Evolutionary conservation across 495 filamentous ascomycete genomes (phyloP), one percentile per base, ranked within the genome.

Genomic region (Xylaria cubensis): DNA sequence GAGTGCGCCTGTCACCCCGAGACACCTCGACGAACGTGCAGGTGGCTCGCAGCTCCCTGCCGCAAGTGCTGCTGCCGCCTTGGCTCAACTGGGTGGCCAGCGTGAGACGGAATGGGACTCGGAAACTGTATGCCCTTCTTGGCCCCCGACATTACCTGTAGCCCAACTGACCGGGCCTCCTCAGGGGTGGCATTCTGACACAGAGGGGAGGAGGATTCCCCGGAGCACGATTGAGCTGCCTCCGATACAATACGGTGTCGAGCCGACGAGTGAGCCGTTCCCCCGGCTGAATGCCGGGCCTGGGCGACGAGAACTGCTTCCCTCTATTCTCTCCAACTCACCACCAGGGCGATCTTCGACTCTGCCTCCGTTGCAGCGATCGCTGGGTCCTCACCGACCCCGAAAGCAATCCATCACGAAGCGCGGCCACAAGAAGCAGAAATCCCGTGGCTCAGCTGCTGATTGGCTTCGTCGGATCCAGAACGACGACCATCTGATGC

Each of bases 291-390:
- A 91, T 34, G 82, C 88, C 39, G 82, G 86, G 44, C 83, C 86
- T 70, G 88, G 91, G 61, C 82, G 79, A 64, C 87, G 91, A 76
- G 92, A 93, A 70, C 86, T 96, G 61, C 87, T 97, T 17, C 93
- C 94, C 0, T 96, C 93, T 15, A 92, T 95, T 56, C 84, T 97
- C 65, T 88, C 89, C 63, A 88, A 89, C 62, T 97, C 94, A 3
- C 94, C 94, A 0, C 93, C 94, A 34, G 93, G 92, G 74, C 92
- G 94, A 67, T 95, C 93, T 8, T 93, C 93, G 2, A 97, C 94
- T 1, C 86, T 97, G 15, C 94, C 94, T 56, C 94, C 93, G 0
- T 87, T 94, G 44, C 92, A 94, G 74, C 85, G 93, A 67, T 83
- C 82, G 0, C 68, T 85, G 8, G 83, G 92, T 70, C 83, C 89